Evolutionary conservation across 495 filamentous ascomycete species (phyloP).

Genomic region (Glutinoglossum americanum): DNA sequence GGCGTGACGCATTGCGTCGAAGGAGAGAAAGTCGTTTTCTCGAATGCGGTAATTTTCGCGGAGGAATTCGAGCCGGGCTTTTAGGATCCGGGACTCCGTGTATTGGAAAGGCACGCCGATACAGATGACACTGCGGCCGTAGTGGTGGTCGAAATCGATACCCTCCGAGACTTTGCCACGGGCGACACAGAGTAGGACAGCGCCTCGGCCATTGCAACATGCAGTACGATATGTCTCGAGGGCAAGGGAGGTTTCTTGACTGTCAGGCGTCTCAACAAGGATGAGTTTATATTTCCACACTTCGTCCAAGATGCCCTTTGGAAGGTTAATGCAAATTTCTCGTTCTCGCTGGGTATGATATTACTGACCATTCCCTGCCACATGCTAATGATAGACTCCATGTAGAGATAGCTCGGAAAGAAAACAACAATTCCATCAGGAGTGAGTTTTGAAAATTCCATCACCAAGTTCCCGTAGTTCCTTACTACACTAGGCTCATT

Average conservation of each 20-base stretch:
- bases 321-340: not conserved
- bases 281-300: constrained; percentile 99
- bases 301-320: constrained; percentile 65
- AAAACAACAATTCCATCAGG: constrained; percentile 97
- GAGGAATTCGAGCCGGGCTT: constrained; percentile 87
- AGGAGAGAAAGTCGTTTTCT: constrained; percentile 95
- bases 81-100: constrained; percentile 91
- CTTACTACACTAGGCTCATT: constrained; percentile 87
- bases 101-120: constrained; percentile 99
- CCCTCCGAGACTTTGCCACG: constrained; percentile 95
- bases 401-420: constrained; percentile 96
- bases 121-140: constrained; percentile 87
- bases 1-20: constrained; percentile 96
- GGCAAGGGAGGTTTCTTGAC: constrained; percentile 87
- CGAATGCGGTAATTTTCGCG: constrained; percentile 92
- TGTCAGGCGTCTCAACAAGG: constrained; percentile 91
- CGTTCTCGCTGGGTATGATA: not conserved
- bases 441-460: constrained; percentile 83
- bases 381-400: constrained; percentile 97
- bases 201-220: constrained; percentile 89
- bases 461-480: constrained; percentile 83
- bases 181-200: constrained; percentile 80
- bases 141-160: constrained; percentile 98
- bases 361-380: constrained; percentile 67
- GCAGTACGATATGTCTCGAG: constrained; percentile 94